Conservation (phyloP, 306 rosid species). For the Delonix regia region DNA sequence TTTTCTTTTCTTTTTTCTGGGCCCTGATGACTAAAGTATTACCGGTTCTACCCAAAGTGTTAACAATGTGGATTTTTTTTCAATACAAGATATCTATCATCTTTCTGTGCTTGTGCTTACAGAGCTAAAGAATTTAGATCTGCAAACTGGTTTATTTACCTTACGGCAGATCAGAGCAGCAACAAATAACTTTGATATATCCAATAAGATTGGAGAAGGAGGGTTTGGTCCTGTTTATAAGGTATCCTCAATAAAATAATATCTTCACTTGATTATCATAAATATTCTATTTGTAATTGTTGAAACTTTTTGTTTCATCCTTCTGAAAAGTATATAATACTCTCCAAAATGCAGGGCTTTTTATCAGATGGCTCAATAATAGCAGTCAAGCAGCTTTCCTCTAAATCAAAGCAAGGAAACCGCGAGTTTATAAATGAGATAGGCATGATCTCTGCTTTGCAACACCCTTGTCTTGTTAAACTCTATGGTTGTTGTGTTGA, state of each 20-base stretch:
- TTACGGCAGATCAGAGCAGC: no score
- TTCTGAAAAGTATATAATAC: neutral
- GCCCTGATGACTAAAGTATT: neutral
- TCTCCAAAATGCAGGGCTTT: neutral
- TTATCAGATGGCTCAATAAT: no score
- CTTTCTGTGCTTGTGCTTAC: neutral
- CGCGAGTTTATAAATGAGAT: no score
- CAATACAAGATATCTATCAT: neutral
- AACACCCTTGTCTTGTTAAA: no score
- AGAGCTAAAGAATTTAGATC: slow-evolving; percentile 43
- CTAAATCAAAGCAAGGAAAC: no score
- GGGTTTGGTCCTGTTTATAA: neutral
- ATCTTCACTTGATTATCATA: neutral
- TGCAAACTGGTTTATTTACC: neutral
- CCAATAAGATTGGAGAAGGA: no score
- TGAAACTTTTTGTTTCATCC: neutral
- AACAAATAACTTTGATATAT: no score
- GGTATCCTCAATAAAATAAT: slow-evolving; percentile 11
- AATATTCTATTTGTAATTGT: neutral
- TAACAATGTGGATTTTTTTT: neutral
- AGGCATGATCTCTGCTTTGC: no score
- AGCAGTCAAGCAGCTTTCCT: no score
- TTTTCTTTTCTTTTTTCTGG: neutral
- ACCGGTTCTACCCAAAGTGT: neutral
- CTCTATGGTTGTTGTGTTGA: no score